Percentiles rank a stretch among this genome's conserved stretches.
These are phyloP conservation scores for Dorcoceras hygrometricum DNA, from an alignment of 257 asterid species.

Conservation along the genomic window DNA sequence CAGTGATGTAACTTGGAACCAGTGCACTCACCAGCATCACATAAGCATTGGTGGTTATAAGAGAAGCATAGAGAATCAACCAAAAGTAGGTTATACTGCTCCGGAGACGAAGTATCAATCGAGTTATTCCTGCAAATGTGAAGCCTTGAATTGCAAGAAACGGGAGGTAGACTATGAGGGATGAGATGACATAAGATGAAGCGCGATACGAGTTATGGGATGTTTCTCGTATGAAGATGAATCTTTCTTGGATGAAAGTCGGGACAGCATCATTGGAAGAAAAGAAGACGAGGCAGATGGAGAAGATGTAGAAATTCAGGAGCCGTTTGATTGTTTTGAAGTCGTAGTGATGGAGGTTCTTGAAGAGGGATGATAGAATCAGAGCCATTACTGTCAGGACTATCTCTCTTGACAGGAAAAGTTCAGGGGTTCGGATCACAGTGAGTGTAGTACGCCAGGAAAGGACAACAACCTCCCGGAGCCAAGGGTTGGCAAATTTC, in stretches of 20 bases:
- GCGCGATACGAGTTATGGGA: constrained; percentile 85
- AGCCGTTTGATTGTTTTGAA: constrained; percentile 61
- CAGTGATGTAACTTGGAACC: constrained; percentile 83
- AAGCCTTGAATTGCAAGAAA: constrained; percentile 77
- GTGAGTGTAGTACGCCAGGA: constrained; percentile 77
- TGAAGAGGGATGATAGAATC: constrained; percentile 66
- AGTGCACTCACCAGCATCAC: constrained; percentile 86
- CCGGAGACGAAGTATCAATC: constrained; percentile 46
- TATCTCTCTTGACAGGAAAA: constrained; percentile 69
- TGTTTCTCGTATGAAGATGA: constrained; percentile 85
- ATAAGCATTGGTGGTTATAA: constrained; percentile 80
- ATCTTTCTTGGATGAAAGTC: constrained; percentile 78
- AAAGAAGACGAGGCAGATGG: constrained; percentile 73
- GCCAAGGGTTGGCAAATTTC: constrained; percentile 80
- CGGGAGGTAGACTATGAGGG: constrained; percentile 83
- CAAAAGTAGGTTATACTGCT: constrained; percentile 53
- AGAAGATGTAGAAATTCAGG: constrained; percentile 76
- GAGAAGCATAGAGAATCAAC: constrained; percentile 72
- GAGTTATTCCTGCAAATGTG: constrained; percentile 68
- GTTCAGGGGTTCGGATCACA: constrained; percentile 79
- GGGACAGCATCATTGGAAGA: constrained; percentile 91
- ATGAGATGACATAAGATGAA: constrained; percentile 74
- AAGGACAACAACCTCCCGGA: constrained; percentile 68
- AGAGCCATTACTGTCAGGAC: constrained; percentile 75
- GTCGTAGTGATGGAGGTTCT: constrained; percentile 31